Evolutionary conservation across 2,329 filamentous ascomycete species (phyloP).

Genomic region (Epichloe hybrida): DNA sequence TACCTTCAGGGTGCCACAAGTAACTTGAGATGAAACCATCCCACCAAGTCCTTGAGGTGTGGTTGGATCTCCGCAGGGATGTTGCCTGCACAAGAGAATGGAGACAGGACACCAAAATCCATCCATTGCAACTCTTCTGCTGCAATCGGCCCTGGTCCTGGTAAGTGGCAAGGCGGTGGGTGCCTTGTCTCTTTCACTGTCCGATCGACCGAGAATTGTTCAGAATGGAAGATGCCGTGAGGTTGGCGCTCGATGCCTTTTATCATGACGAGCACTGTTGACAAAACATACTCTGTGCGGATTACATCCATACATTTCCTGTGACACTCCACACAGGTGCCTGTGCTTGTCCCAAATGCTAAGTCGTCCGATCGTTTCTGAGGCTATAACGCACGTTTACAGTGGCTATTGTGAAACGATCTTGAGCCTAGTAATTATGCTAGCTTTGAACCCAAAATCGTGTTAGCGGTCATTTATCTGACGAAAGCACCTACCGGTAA

Average conservation of each 20-base stretch:
- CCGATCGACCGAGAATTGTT: background rate
- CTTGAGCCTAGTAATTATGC: background rate
- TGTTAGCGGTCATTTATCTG: background rate
- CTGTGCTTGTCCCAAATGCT: too few relatives aligned
- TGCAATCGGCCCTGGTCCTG: background rate
- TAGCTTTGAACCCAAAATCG: background rate
- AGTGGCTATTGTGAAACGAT: background rate
- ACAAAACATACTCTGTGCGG: too few relatives aligned
- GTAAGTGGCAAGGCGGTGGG: background rate
- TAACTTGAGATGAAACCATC: conserved; percentile 9
- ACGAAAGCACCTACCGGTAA: background rate
- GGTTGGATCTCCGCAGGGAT: conserved; percentile 8
- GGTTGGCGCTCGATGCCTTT: too few relatives aligned
- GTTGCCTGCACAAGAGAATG: background rate
- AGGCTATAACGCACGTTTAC: background rate
- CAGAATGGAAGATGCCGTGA: background rate
- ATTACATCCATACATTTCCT: too few relatives aligned
- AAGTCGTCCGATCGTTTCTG: background rate
- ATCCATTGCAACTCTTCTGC: background rate
- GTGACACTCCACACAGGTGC: too few relatives aligned
- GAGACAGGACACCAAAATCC: background rate
- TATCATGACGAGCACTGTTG: too few relatives aligned
- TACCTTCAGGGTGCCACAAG: background rate
- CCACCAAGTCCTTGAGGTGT: background rate
- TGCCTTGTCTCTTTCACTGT: background rate